Conservation (phyloP, 345 rosid genomes). For the Dipteronia dyeriana region DNA sequence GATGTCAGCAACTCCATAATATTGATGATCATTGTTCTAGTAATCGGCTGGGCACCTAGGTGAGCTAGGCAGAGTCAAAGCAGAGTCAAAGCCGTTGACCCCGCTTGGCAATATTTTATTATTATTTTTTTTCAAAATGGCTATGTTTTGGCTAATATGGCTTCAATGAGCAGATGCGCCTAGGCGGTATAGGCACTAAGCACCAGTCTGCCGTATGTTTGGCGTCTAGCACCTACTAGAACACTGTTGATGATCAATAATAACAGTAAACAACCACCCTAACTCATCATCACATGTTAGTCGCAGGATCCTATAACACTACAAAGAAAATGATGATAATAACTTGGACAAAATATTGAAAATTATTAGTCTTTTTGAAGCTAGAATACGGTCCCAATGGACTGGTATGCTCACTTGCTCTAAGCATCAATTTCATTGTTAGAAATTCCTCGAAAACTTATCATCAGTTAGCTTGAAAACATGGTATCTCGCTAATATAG, state of each 20-base stretch:
- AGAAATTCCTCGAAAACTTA: neutral
- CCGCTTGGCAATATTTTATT: too few species aligned
- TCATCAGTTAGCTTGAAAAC: neutral
- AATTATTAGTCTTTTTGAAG: neutral
- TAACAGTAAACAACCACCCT: conserved; percentile 3
- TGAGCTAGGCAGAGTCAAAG: too few species aligned
- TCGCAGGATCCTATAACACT: neutral
- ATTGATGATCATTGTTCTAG: neutral
- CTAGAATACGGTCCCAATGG: neutral
- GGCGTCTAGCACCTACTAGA: too few species aligned
- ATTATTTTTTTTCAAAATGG: too few species aligned
- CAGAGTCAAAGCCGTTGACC: too few species aligned
- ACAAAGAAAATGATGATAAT: neutral
- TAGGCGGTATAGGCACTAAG: too few species aligned
- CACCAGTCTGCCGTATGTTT: too few species aligned
- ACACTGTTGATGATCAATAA: neutral
- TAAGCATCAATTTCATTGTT: neutral
- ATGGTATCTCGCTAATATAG: neutral
- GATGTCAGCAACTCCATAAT: neutral
- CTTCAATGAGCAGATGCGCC: too few species aligned
- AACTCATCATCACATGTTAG: neutral
- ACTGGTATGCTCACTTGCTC: neutral
- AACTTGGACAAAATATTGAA: neutral
- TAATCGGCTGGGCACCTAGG: too few species aligned
- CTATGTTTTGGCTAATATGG: too few species aligned